Percentiles rank a stretch among this genome's conserved stretches.
Evolutionary conservation across 2,329 filamentous ascomycete species (phyloP).

Genomic region (Alternaria sp.): DNA sequence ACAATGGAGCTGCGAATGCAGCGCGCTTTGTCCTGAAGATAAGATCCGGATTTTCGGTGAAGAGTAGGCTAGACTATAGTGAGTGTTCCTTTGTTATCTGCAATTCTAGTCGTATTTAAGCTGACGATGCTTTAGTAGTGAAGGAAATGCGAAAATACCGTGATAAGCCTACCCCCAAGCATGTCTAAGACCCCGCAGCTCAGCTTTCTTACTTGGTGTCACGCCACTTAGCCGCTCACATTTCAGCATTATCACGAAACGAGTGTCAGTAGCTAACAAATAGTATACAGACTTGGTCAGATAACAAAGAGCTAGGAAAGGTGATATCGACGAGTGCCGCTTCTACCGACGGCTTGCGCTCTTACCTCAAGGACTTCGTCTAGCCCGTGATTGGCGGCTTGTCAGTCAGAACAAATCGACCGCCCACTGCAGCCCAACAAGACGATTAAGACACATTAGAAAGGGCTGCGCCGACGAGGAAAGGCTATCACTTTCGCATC

Average conservation of each 20-base stretch:
- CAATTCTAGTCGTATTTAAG: conserved; percentile 12
- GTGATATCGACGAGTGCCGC: background rate
- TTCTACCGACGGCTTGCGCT: conserved; percentile 17
- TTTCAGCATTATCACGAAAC: conserved; percentile 12
- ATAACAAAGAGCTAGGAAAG: conserved; percentile 20
- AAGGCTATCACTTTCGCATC: conserved; percentile 7
- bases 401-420: conserved; percentile 23
- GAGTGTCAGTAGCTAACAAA: conserved; percentile 14
- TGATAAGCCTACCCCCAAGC: conserved; percentile 16
- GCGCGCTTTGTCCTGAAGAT: background rate
- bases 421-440: conserved; percentile 15
- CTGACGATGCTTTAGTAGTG: conserved; percentile 31
- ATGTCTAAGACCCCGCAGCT: conserved; percentile 21
- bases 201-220: conserved; percentile 24
- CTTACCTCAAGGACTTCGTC: conserved; percentile 19
- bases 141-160: conserved; percentile 25
- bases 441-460: conserved; percentile 15
- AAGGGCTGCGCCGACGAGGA: conserved; percentile 13
- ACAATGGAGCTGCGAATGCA: background rate
- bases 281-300: conserved; percentile 6
- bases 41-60: background rate
- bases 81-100: conserved; percentile 14
- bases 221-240: conserved; percentile 13
- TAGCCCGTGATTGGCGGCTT: conserved; percentile 26
- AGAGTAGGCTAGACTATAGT: conserved; percentile 25